These are phyloP conservation scores for Trametes meyenii DNA, from an alignment of 768 basidiomycete species.

Conservation along the genomic window DNA sequence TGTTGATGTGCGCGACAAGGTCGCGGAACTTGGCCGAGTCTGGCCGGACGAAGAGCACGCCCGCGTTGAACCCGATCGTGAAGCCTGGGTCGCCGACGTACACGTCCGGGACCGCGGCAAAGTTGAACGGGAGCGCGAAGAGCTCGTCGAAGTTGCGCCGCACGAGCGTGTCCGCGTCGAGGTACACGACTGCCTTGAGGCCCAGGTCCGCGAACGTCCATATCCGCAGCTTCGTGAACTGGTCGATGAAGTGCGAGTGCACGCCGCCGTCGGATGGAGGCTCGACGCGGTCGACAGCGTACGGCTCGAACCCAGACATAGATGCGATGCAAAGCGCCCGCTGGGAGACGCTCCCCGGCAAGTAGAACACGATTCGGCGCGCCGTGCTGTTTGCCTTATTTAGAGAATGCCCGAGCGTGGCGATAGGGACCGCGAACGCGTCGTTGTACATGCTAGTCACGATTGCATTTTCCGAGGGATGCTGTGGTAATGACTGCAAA, in stretches of 20 bases:
- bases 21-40: slow-evolving; percentile 30
- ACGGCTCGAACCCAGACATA: slow-evolving; percentile 40
- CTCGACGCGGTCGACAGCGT: slow-evolving; percentile 37
- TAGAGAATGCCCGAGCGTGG: slow-evolving; percentile 34
- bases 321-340: slow-evolving; percentile 41
- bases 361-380: slow-evolving; percentile 34
- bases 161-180: slow-evolving; percentile 45
- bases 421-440: slow-evolving; percentile 30
- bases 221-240: slow-evolving; percentile 44
- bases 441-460: slow-evolving; percentile 35
- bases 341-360: slow-evolving; percentile 37
- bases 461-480: slow-evolving; percentile 27
- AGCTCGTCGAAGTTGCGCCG: slow-evolving; percentile 44
- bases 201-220: slow-evolving; percentile 39
- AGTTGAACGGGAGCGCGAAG: slow-evolving; percentile 41
- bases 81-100: slow-evolving; percentile 35
- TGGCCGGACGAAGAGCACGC: slow-evolving; percentile 38
- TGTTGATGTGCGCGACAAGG: slow-evolving; percentile 36
- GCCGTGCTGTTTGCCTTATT: slow-evolving; percentile 32
- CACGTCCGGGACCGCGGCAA: slow-evolving; percentile 45
- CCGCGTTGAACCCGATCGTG: slow-evolving; percentile 42
- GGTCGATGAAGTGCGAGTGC: slow-evolving; percentile 39
- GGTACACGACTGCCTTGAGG: slow-evolving; percentile 39
- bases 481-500: background rate
- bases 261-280: slow-evolving; percentile 42